Evolutionary conservation across 2,329 filamentous ascomycete species (phyloP), one percentile per base, ranked within the genome.

Genomic region (Pseudocercospora cruenta): DNA sequence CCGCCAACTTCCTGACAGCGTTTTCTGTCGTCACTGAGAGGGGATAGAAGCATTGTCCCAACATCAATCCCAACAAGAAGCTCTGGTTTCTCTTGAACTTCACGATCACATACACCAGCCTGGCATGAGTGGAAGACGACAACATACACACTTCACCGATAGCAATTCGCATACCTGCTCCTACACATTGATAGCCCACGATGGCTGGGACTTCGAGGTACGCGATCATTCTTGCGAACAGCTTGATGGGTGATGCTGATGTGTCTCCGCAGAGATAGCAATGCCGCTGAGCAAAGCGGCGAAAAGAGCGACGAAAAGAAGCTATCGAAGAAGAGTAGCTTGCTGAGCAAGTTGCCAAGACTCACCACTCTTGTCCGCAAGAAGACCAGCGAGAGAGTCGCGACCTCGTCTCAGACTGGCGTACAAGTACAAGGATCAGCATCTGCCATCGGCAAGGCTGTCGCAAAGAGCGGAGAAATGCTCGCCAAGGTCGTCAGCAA

Each of bases 71-170:
- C n/a, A 21, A 26, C 31, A 19, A 21, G 55, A 19, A 43, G 39
- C 39, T 24, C 55, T 39, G 16, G 8, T n/a, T 43, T 31, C 19
- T 4, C 19, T 24, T 43, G 8, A 10, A 12, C 8, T 19, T 58
- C n/a, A 3, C 31, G 10, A 10, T 16, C 19, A n/a, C 19, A 24
- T 19, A 39, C n/a, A 21, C 31, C 31, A 24, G 55, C 33, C 55
- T 36, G 55, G 31, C 28, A 55, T 55, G 51, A 55, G 51, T 55
- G 51, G 21, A 51, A 51, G 47, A 51, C 47, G 47, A 51, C 47
- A 51, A 26, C 47, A 51, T 26, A 51, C 47, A 51, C 47, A 51
- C 26, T 55, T 55, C 26, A 55, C 26, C 33, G 51, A 55, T 55
- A 31, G 51, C 51, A 55, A 55, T 9, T 55, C 24, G 51, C 51